Base-by-base conservation (phyloP, 176 grass and related monocot species). In the Triticum dicoccoides region DNA sequence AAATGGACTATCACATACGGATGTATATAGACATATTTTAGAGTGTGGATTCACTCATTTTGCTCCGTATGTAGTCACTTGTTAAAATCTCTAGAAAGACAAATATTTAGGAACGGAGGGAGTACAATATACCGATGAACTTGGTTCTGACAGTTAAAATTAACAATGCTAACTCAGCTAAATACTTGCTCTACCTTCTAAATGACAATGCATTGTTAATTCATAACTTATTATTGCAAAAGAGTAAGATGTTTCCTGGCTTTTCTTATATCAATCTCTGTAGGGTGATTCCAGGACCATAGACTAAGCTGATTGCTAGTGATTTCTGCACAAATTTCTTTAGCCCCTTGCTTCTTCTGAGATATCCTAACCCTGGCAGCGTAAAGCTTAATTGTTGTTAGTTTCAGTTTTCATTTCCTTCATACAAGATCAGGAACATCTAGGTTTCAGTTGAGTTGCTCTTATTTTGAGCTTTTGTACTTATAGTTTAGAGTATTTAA, bases 281-380 rank as follows among this genome's bases (percentile, higher is more conserved):
- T 64, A 74, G 9, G 69, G 24, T 64, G 59, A 54, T 75, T 75
- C 20, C 5, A 27, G 44, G 56, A 74, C 30, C 58, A 74, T 9
- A 54, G 81, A 81, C 45, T 86, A 59, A 79, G 29, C 15, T 69
- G n/a, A 29, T 44, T 78, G 32, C 47, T 79, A 66, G n/a, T 45
- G 15, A 24, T 77, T 84, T 59, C 58, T 74, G n/a, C n/a, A 59
- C 33, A 68, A 56, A 73, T 54, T 70, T 20, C 77, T 75, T 85
- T 42, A 58, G 52, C 14, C 27, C 34, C 52, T 58, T 13, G 76
- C 44, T 67, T 38, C 41, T 61, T 61, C 67, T 65, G 14, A 68
- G 39, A 23, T 80, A 30, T 47, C 41, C 51, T 20, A 23, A 64
- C 12, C 18, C 41, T 52, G 52, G 25, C 25, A 61, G 27, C 14